Evolutionary conservation across 305 asterid genomes (phyloP).

Genomic region (Fraxinus floribunda): DNA sequence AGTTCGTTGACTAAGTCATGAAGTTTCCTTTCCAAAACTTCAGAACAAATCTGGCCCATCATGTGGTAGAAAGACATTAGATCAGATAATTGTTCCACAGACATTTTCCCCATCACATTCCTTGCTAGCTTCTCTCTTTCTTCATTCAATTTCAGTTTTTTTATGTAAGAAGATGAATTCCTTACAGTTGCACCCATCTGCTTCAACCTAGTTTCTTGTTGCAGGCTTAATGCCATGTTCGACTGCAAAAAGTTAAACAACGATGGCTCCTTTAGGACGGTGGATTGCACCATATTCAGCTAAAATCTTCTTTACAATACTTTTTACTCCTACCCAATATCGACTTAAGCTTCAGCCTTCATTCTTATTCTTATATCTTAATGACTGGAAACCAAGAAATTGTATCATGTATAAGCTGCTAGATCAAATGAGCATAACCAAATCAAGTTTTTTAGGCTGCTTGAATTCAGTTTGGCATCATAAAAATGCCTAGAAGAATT

Average conservation of each 20-base stretch:
- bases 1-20: conserved; percentile 40
- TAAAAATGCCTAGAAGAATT: neutral
- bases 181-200: conserved; percentile 83
- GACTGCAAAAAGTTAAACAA: conserved; percentile 23
- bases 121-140: conserved; percentile 58
- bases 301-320: neutral
- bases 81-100: conserved; percentile 68
- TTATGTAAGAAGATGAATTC: conserved; percentile 56
- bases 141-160: conserved; percentile 47
- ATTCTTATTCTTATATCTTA: no score
- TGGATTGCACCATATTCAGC: neutral
- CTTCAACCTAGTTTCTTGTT: conserved; percentile 58
- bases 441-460: neutral
- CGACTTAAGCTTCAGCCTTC: neutral
- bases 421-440: neutral
- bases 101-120: conserved; percentile 63
- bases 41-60: conserved; percentile 72
- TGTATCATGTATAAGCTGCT: neutral
- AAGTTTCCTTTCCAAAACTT: conserved; percentile 58
- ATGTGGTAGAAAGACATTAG: conserved; percentile 60
- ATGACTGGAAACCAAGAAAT: no score
- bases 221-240: conserved; percentile 44
- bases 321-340: neutral
- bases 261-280: neutral
- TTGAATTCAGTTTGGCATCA: neutral